These are phyloP conservation scores for Ramaria sp. DNA, from an alignment of 768 basidiomycete species.

Conservation along the genomic window DNA sequence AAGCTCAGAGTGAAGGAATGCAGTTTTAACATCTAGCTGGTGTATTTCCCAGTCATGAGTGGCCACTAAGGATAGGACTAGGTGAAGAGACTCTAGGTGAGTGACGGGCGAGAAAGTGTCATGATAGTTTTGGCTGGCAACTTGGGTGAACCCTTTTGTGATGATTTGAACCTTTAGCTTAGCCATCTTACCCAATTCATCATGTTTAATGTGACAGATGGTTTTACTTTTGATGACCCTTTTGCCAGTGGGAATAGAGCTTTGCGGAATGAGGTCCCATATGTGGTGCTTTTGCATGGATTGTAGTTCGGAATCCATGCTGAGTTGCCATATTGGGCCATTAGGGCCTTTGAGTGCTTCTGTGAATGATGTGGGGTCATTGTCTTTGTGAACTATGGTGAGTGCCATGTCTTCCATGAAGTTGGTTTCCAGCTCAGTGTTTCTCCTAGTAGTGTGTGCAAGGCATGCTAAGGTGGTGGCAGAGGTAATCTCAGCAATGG, in stretches of 20 bases:
- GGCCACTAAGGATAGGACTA: neutral
- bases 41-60: neutral
- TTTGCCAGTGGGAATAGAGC: slow-evolving; percentile 8
- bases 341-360: slow-evolving; percentile 15
- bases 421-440: neutral
- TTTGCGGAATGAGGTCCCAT: too few species aligned
- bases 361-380: slow-evolving; percentile 12
- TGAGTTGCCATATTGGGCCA: too few species aligned
- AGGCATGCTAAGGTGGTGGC: neutral
- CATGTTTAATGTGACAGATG: neutral
- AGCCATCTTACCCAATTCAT: too few species aligned
- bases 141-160: too few species aligned
- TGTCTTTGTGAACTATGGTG: slow-evolving; percentile 11
- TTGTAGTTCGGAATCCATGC: too few species aligned
- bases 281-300: too few species aligned
- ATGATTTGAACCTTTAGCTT: too few species aligned
- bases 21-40: slow-evolving; percentile 14
- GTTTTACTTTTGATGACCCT: slow-evolving; percentile 16
- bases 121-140: too few species aligned
- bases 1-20: slow-evolving; percentile 19
- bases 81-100: neutral
- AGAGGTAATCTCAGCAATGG: neutral
- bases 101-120: neutral
- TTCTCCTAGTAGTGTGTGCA: neutral
- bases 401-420: slow-evolving; percentile 9